These are phyloP conservation scores for Phaeotremella skinneri DNA, from an alignment of 768 basidiomycete species.

Conservation along the genomic window DNA sequence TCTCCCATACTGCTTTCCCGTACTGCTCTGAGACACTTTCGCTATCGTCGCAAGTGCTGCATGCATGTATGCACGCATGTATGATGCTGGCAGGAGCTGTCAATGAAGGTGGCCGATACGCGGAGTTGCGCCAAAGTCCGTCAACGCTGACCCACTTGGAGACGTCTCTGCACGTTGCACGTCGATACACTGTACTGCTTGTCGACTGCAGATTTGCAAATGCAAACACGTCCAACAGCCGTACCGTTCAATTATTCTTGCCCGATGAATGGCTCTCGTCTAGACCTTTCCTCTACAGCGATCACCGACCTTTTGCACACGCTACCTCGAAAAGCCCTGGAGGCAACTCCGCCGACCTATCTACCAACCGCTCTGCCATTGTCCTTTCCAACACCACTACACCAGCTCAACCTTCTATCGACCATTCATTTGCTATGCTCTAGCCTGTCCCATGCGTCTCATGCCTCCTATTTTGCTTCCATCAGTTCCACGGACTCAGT, in stretches of 20 bases:
- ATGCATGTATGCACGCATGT: too few species aligned
- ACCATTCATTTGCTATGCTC: slow-evolving; percentile 18
- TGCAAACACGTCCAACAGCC: too few species aligned
- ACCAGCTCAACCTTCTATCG: slow-evolving; percentile 26
- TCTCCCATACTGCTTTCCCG: too few species aligned
- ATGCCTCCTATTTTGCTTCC: slow-evolving; percentile 17
- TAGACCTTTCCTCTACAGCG: neutral
- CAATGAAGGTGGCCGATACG: too few species aligned
- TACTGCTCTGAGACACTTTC: too few species aligned
- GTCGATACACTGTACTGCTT: too few species aligned
- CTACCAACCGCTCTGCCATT: slow-evolving; percentile 28
- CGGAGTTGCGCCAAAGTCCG: too few species aligned
- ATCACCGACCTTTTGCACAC: neutral
- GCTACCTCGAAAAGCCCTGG: slow-evolving; percentile 3
- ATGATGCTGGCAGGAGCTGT: too few species aligned
- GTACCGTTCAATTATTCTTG: neutral
- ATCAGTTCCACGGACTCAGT: slow-evolving; percentile 1
- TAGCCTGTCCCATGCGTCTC: slow-evolving; percentile 12
- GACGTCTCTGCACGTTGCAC: too few species aligned
- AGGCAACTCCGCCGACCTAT: slow-evolving; percentile 15
- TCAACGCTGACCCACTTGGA: too few species aligned
- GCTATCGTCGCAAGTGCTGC: too few species aligned
- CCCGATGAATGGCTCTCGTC: neutral
- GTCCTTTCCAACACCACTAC: slow-evolving; percentile 24
- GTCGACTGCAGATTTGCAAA: too few species aligned